Conservation (phyloP, 23 red algal species). For the Cyanidioschyzon merolae region DNA sequence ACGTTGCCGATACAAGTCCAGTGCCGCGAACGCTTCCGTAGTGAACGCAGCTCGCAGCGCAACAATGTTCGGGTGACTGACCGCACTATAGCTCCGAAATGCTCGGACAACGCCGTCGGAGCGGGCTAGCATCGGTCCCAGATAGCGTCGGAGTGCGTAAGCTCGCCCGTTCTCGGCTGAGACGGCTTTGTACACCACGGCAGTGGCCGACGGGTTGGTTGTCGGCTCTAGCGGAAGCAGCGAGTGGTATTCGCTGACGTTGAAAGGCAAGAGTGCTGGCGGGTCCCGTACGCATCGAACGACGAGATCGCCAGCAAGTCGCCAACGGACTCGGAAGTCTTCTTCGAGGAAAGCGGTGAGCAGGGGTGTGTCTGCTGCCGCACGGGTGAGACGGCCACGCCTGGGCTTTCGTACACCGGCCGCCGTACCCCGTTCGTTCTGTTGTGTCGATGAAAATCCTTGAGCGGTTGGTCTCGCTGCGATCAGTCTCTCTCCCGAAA, state of each 20-base stretch:
- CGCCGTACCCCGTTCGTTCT: neutral
- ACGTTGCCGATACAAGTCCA: neutral
- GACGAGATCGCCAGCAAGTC: neutral
- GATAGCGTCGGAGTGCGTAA: slow-evolving; percentile 31
- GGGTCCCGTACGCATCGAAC: neutral
- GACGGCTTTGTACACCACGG: slow-evolving; percentile 51
- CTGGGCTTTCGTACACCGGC: neutral
- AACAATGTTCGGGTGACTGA: slow-evolving; percentile 41
- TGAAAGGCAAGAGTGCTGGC: neutral
- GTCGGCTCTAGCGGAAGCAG: neutral
- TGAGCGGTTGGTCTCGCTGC: too few relatives aligned
- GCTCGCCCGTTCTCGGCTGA: slow-evolving; percentile 26
- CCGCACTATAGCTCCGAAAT: slow-evolving; percentile 34
- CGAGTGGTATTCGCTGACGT: neutral
- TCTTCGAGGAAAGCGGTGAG: neutral
- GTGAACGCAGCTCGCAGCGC: slow-evolving; percentile 53
- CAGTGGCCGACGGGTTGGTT: neutral
- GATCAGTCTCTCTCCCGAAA: neutral
- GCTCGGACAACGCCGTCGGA: slow-evolving; percentile 49
- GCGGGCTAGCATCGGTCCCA: slow-evolving; percentile 41
- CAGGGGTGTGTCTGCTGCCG: neutral
- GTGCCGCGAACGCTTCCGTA: slow-evolving; percentile 34
- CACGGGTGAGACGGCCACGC: neutral
- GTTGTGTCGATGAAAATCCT: neutral
- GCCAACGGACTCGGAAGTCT: neutral